These are phyloP conservation scores for Elongisporangium anandrum DNA, from an alignment of 352 stramenopile species.

Conservation along the genomic window DNA sequence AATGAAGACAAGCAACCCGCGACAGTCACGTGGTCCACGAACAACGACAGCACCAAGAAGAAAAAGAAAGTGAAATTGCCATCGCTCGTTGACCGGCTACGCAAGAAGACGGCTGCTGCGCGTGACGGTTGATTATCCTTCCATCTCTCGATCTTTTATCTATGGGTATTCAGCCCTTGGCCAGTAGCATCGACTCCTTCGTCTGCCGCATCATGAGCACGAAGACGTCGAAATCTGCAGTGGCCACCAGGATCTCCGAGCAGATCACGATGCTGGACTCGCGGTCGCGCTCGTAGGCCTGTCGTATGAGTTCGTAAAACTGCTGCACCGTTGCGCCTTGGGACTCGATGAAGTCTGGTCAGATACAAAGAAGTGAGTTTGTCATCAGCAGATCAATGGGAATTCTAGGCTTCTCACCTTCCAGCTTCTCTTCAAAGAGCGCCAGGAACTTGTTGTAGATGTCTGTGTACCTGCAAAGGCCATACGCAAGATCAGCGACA, in stretches of 20 bases:
- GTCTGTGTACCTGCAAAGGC: slow-evolving; percentile 56
- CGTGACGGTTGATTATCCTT: slow-evolving; percentile 17
- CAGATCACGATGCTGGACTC: slow-evolving; percentile 62
- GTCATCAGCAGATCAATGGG: too few species aligned
- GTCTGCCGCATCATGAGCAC: slow-evolving; percentile 84
- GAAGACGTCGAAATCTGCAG: slow-evolving; percentile 77
- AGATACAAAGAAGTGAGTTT: background rate
- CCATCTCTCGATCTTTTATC: background rate
- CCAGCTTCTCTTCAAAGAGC: slow-evolving; percentile 73
- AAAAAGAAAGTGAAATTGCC: slow-evolving; percentile 65
- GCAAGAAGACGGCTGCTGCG: slow-evolving; percentile 56
- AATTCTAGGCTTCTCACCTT: slow-evolving; percentile 46
- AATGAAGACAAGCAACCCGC: slow-evolving; percentile 5
- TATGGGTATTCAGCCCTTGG: slow-evolving; percentile 26
- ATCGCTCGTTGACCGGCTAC: slow-evolving; percentile 66
- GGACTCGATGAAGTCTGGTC: slow-evolving; percentile 52
- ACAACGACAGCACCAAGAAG: slow-evolving; percentile 33
- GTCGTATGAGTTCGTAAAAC: slow-evolving; percentile 60
- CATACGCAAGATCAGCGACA: background rate
- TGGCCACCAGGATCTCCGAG: slow-evolving; percentile 75
- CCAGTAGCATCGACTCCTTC: slow-evolving; percentile 56
- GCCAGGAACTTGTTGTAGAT: slow-evolving; percentile 74
- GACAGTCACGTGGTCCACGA: slow-evolving; percentile 35
- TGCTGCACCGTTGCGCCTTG: slow-evolving; percentile 55
- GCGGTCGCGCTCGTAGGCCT: slow-evolving; percentile 49